These are phyloP conservation scores for Globisporangium abappressorium DNA, from an alignment of 352 stramenopile genomes.

Conservation along the genomic window DNA sequence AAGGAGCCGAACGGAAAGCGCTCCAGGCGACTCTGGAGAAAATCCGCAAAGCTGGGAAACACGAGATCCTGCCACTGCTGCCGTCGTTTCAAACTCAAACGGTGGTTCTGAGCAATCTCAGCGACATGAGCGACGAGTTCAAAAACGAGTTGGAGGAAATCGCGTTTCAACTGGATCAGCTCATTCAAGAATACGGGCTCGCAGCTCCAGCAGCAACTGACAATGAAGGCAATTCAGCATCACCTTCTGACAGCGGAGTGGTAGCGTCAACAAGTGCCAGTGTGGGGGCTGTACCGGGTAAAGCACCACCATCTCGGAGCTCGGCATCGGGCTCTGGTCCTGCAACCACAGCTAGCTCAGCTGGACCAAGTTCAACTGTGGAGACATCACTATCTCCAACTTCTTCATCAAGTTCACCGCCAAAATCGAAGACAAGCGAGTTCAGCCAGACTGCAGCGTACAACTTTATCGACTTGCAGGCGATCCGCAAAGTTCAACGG, in stretches of 20 bases:
- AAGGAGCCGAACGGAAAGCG: constrained; percentile 58
- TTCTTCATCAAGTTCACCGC: not conserved
- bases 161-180: constrained; percentile 34
- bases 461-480: constrained; percentile 57
- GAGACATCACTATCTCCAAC: not conserved
- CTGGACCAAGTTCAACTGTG: not conserved
- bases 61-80: constrained; percentile 70
- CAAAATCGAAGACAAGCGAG: constrained; percentile 8
- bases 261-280: not conserved
- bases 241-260: not conserved
- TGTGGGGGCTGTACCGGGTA: not conserved
- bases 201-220: not conserved
- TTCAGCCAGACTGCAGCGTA: not conserved
- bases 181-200: constrained; percentile 30
- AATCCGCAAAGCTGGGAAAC: constrained; percentile 74
- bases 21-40: constrained; percentile 79
- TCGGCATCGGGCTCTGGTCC: not conserved
- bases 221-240: not conserved
- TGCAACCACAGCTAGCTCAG: not conserved
- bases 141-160: constrained; percentile 54
- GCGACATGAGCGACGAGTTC: constrained; percentile 52
- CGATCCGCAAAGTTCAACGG: constrained; percentile 79
- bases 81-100: constrained; percentile 62
- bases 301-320: not conserved
- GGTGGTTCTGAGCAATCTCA: constrained; percentile 38